These are phyloP conservation scores for Neofusicoccum ribis DNA, from an alignment of 2,329 filamentous ascomycete genomes.

Conservation along the genomic window DNA sequence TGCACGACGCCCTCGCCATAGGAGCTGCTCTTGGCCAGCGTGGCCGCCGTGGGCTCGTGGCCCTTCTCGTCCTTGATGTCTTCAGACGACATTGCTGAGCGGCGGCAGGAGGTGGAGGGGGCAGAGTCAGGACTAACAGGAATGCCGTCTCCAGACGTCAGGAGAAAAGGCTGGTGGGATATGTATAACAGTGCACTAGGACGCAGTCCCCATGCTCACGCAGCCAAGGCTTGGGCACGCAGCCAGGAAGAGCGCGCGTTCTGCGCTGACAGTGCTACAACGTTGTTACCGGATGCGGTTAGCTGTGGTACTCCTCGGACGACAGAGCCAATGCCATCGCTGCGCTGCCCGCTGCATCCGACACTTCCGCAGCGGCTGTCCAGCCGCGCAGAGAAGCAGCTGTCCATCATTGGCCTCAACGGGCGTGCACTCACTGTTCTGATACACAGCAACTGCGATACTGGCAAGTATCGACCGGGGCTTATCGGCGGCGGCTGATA, in stretches of 20 bases:
- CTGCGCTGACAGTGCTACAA: neutral
- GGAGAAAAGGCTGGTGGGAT: neutral
- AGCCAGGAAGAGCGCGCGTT: neutral
- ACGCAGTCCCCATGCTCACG: neutral
- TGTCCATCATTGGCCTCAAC: neutral
- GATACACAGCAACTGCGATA: neutral
- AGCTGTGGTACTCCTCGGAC: neutral
- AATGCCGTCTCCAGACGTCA: neutral
- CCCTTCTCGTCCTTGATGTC: slow-evolving; percentile 11
- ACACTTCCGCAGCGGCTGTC: neutral
- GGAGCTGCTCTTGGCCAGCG: neutral
- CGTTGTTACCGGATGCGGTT: neutral
- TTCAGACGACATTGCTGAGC: slow-evolving; percentile 4
- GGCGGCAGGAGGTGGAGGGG: neutral
- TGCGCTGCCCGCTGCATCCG: neutral
- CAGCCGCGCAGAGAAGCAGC: neutral
- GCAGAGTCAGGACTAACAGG: neutral
- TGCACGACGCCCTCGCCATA: slow-evolving; percentile 8
- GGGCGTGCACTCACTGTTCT: neutral
- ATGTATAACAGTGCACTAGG: neutral
- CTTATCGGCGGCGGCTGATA: slow-evolving; percentile 1
- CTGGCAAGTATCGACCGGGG: neutral
- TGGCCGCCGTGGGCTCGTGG: neutral
- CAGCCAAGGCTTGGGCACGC: neutral
- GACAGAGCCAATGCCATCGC: neutral